Base-by-base conservation (phyloP, 2,329 filamentous ascomycete species). In the Capronia coronata region DNA sequence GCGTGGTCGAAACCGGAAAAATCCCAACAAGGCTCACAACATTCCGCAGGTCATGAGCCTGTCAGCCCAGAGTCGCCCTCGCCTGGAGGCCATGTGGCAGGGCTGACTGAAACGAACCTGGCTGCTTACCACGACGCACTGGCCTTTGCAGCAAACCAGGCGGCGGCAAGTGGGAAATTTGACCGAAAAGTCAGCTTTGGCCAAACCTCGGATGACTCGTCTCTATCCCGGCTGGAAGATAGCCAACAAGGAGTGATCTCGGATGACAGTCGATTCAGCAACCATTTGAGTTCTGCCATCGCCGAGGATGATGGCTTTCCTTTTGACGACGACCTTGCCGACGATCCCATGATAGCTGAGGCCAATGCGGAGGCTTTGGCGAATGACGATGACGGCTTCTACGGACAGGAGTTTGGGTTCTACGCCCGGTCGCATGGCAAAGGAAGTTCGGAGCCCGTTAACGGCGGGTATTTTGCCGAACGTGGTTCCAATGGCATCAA, bases 341-440 rank as follows among this genome's bases (percentile, higher is more conserved):
- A 97, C 58, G 90, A 96, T 60, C 82, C 83, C 25, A 93, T 97
- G 60, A 94, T 98, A 52, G 91, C 90, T 0, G 93, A 89, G 50
- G 93, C 93, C 3, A 98, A 98, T 60, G 90, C 91, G 0, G 90
- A 93, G 64, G 93, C 86, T 1, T 75, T 98, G 6, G 91, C 93
- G 39, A 90, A 88, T 59, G 93, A 98, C 62, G 84, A 84, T 5
- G 91, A 96, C 56, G 91, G 88, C 0, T 94, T 93, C 72, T 98
- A 98, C 63, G 93, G 93, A 0, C 84, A 89, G 59, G 93, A 98
- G 65, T 98, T 98, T 63, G 90, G 89, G 0, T 98, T 98, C 66
- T 98, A 95, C 65, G 88, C 90, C 19, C 67, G 70, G 14, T 65
- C 69, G 9, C 65, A 74, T 40, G 74, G 73, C 16, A 71, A 70